phyloP scores from a whole-genome alignment of 257 asterid species.

The Scutellaria galericulata region DNA sequence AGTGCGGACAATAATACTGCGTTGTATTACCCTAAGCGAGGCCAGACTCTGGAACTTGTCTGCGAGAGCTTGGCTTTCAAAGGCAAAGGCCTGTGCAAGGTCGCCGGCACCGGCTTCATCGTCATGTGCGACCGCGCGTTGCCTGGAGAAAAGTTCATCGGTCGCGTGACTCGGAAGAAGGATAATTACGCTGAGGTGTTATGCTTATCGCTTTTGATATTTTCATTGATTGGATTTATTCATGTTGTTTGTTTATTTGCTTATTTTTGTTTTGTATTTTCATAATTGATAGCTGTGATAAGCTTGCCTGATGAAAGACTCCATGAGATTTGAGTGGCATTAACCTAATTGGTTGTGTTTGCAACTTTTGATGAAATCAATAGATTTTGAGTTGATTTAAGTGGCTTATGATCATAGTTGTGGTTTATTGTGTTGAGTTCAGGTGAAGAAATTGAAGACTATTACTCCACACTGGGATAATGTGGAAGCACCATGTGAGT shows the following conservation, averaged over 20 bases:
- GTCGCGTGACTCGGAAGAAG: slow-evolving; percentile 80
- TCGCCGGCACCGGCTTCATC: slow-evolving; percentile 73
- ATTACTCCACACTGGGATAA: slow-evolving; percentile 71
- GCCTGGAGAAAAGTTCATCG: slow-evolving; percentile 90
- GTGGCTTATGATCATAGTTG: slow-evolving; percentile 32
- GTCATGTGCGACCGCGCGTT: slow-evolving; percentile 92
- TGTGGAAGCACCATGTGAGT: slow-evolving; percentile 93
- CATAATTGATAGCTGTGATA: background rate
- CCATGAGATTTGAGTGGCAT: background rate
- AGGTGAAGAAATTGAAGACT: slow-evolving; percentile 86
- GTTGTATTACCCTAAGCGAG: slow-evolving; percentile 77
- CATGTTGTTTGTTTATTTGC: background rate
- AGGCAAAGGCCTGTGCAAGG: slow-evolving; percentile 92
- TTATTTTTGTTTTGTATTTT: background rate
- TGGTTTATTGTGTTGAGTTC: slow-evolving; percentile 36
- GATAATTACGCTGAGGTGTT: slow-evolving; percentile 83
- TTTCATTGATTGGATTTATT: slow-evolving; percentile 1
- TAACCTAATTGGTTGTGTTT: background rate
- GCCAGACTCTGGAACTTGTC: slow-evolving; percentile 80
- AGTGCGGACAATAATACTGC: slow-evolving; percentile 24
- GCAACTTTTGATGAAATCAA: background rate
- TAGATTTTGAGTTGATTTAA: slow-evolving; percentile 15
- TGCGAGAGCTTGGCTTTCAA: slow-evolving; percentile 90
- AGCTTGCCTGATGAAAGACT: slow-evolving; percentile 18
- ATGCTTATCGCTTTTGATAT: slow-evolving; percentile 8